A percentile compares a stretch with the other conserved stretches of the same genome.
Evolutionary conservation across 805 yeast species (phyloP).

Genomic region (Saccharomycopsis lassenensis): DNA sequence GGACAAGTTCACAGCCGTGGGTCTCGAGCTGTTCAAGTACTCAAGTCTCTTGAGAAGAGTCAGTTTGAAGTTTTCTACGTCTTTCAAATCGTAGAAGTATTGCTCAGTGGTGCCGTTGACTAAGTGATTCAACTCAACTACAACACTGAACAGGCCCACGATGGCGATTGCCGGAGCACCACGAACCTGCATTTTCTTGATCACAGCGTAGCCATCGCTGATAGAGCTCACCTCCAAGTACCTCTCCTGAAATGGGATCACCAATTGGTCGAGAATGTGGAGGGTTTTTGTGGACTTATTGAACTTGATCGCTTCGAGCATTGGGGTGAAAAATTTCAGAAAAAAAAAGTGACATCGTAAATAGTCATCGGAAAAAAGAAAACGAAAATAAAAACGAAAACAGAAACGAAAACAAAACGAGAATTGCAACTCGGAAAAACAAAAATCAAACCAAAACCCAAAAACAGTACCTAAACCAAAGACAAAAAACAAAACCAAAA

Average conservation of each 20-base stretch:
- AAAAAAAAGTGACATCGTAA: neutral
- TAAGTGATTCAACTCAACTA: slow-evolving; percentile 47
- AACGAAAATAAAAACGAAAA: no score
- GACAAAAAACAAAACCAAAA: no score
- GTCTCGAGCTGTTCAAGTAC: slow-evolving; percentile 66
- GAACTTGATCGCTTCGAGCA: slow-evolving; percentile 57
- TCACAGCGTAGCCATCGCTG: slow-evolving; percentile 74
- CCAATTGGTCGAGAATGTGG: slow-evolving; percentile 66
- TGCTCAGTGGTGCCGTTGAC: slow-evolving; percentile 22
- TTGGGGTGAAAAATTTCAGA: slow-evolving; percentile 2
- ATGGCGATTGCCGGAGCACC: slow-evolving; percentile 99
- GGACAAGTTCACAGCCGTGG: slow-evolving; percentile 89
- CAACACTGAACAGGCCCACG: slow-evolving; percentile 78
- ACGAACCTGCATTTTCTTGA: slow-evolving; percentile 84
- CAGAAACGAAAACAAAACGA: no score
- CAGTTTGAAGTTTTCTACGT: slow-evolving; percentile 26
- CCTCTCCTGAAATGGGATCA: slow-evolving; percentile 67
- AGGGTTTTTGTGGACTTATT: slow-evolving; percentile 36
- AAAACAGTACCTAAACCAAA: no score
- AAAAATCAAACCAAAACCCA: no score
- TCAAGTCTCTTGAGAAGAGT: slow-evolving; percentile 41
- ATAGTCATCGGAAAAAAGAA: no score
- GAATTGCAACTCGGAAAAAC: no score
- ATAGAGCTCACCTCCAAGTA: slow-evolving; percentile 54
- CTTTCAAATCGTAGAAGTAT: slow-evolving; percentile 25